Conservation (phyloP, 495 filamentous ascomycete species). For the Pyrenopolyporus hunteri region DNA sequence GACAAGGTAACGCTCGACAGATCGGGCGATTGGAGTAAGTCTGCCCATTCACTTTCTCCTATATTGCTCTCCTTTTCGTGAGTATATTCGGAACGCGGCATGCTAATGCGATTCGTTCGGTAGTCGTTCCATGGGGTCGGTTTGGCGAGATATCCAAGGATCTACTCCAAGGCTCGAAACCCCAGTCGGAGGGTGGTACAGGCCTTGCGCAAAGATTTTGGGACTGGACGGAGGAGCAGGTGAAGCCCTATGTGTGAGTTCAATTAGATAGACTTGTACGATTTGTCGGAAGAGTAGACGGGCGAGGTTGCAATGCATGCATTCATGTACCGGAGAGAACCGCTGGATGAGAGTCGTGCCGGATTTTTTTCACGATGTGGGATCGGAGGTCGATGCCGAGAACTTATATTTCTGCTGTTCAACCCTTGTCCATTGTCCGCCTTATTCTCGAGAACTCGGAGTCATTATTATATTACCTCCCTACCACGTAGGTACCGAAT, state of each 20-base stretch:
- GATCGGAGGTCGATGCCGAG: background rate
- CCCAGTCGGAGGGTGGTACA: conserved; percentile 47
- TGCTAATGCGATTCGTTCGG: conserved; percentile 11
- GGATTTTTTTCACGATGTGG: background rate
- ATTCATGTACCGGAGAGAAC: background rate
- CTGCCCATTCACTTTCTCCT: background rate
- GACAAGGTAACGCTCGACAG: conserved; percentile 46
- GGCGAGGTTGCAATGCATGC: background rate
- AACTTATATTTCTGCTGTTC: background rate
- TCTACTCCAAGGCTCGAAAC: conserved; percentile 38
- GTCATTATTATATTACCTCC: too few relatives aligned
- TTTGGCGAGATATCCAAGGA: conserved; percentile 44
- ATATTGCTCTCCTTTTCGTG: background rate
- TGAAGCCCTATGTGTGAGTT: conserved; percentile 38
- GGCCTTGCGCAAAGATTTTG: conserved; percentile 49
- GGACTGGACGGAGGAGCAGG: conserved; percentile 52
- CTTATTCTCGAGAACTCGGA: conserved; percentile 4
- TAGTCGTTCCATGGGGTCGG: conserved; percentile 51
- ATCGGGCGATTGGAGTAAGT: conserved; percentile 37
- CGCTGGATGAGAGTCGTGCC: background rate
- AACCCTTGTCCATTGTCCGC: conserved; percentile 14
- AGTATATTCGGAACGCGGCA: background rate
- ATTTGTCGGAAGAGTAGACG: background rate
- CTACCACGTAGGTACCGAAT: too few relatives aligned
- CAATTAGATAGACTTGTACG: background rate